phyloP scores from a whole-genome alignment of 306 rosid species.

The Lathyrus aphaca region DNA sequence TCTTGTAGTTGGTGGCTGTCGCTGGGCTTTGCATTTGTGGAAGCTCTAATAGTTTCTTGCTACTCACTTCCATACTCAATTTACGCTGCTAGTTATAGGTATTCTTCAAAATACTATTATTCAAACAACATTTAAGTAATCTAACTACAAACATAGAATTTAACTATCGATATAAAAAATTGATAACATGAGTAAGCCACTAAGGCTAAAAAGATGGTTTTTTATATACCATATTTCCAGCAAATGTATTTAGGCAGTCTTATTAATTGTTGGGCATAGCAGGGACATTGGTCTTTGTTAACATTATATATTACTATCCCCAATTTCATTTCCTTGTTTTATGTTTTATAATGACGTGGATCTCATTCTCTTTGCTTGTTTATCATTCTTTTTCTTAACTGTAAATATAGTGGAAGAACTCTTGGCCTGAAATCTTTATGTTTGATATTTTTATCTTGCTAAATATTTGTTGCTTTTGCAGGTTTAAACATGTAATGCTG shows the following conservation, averaged over 20 bases:
- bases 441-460: conserved; percentile 27
- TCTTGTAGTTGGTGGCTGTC: conserved; percentile 97
- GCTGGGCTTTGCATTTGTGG: conserved; percentile 89
- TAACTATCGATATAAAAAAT: conserved; percentile 23
- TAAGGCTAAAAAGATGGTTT: conserved; percentile 31
- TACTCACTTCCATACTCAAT: conserved; percentile 95
- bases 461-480: conserved; percentile 48
- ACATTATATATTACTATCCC: conserved; percentile 17
- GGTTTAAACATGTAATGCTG: conserved; percentile 88
- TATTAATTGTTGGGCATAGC: conserved; percentile 18
- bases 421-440: neutral
- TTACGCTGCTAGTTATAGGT: conserved; percentile 79
- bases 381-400: conserved; percentile 13
- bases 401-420: conserved; percentile 15
- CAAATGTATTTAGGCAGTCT: conserved; percentile 22
- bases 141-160: neutral
- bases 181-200: conserved; percentile 2
- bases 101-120: conserved; percentile 33
- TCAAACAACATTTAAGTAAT: conserved; percentile 26
- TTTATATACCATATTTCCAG: conserved; percentile 2
- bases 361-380: conserved; percentile 26
- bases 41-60: conserved; percentile 78
- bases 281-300: conserved; percentile 27
- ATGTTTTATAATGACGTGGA: conserved; percentile 18
- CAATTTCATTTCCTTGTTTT: neutral